phyloP scores from a whole-genome alignment of 768 basidiomycete species.

The Psilocybe subaeruginosa region DNA sequence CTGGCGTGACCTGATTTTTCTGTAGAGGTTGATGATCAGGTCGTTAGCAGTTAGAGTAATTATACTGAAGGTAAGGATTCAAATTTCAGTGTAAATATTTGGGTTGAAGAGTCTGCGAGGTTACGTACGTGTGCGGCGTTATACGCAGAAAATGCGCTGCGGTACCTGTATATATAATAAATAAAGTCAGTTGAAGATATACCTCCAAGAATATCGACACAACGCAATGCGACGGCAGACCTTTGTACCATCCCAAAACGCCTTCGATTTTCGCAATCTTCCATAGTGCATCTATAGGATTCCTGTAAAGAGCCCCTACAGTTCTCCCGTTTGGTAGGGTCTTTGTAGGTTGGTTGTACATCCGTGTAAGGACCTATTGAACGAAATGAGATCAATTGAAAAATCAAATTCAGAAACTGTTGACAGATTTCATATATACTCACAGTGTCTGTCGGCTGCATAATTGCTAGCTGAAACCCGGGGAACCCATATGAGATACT shows the following conservation, averaged over 20 bases:
- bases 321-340: background rate
- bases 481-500: background rate
- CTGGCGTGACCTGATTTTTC: background rate
- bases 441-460: background rate
- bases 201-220: no score
- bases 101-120: background rate
- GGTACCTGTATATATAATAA: background rate
- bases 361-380: background rate
- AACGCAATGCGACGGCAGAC: background rate
- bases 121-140: background rate
- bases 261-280: background rate
- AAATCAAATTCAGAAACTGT: background rate
- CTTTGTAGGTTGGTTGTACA: conserved; percentile 1
- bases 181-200: background rate
- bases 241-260: conserved; percentile 1
- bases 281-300: background rate
- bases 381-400: background rate
- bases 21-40: background rate
- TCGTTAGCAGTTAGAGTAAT: background rate
- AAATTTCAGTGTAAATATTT: background rate
- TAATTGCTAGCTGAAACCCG: background rate
- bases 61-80: background rate
- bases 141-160: background rate
- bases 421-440: background rate
- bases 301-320: background rate